Percentiles rank a stretch among this genome's conserved stretches.
phyloP scores from a whole-genome alignment of 352 stramenopile species.

The Pythium apleroticum region DNA sequence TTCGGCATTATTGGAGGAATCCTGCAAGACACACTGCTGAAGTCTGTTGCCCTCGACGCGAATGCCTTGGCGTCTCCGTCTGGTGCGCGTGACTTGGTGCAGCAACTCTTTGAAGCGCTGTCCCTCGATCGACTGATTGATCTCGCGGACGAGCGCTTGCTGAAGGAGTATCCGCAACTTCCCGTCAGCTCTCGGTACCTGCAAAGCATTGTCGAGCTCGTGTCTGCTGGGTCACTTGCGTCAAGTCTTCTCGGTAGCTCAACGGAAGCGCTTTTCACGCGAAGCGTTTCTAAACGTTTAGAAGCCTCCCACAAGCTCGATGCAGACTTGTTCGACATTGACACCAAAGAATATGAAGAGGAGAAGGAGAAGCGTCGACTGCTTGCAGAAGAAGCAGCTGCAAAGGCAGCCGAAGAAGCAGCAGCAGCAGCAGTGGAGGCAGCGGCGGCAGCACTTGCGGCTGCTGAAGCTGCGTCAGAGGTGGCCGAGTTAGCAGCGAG shows the following conservation, averaged over 20 bases:
- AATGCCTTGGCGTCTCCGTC: neutral
- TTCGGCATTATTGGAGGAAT: conserved; percentile 73
- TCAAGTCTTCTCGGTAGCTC: conserved; percentile 51
- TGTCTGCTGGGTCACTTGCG: conserved; percentile 66
- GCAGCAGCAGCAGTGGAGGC: conserved; percentile 19
- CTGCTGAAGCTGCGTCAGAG: conserved; percentile 6
- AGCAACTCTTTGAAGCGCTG: conserved; percentile 43
- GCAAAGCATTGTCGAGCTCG: conserved; percentile 81
- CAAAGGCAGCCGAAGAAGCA: conserved; percentile 45
- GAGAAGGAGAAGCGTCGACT: conserved; percentile 39
- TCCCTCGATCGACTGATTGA: conserved; percentile 70
- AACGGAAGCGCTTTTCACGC: conserved; percentile 52
- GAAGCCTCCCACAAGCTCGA: conserved; percentile 64
- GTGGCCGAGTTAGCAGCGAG: neutral
- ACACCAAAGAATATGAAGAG: conserved; percentile 73
- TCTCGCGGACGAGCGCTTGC: conserved; percentile 70
- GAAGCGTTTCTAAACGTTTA: conserved; percentile 38
- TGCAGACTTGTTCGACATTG: conserved; percentile 59
- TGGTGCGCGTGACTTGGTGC: conserved; percentile 18
- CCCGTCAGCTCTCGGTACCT: conserved; percentile 84
- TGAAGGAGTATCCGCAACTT: conserved; percentile 73
- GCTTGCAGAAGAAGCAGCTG: conserved; percentile 49
- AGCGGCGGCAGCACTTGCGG: neutral
- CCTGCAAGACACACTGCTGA: conserved; percentile 77
- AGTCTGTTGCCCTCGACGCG: conserved; percentile 12